Conservation (phyloP, 2,329 filamentous ascomycete species). For the Emydomyces testavorans region DNA sequence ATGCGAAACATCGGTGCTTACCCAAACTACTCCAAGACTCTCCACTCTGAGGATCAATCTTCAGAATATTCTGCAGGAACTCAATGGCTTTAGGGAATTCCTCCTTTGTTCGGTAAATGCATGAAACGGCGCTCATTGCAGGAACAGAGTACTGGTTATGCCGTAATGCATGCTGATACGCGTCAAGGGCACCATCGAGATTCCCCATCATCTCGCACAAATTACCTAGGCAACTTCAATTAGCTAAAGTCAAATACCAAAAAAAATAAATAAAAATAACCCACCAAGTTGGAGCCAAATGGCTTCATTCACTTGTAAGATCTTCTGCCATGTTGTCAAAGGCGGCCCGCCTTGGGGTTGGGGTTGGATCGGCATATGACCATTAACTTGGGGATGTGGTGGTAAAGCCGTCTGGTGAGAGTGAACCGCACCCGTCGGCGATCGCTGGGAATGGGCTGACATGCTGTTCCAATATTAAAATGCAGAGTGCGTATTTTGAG, state of each 20-base stretch:
- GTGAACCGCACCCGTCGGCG: slow-evolving; percentile 63
- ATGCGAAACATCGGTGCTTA: slow-evolving; percentile 35
- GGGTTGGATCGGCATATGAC: slow-evolving; percentile 27
- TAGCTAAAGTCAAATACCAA: slow-evolving; percentile 22
- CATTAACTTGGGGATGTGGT: slow-evolving; percentile 47
- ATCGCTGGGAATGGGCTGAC: slow-evolving; percentile 64
- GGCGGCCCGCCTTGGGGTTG: slow-evolving; percentile 40
- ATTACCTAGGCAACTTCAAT: slow-evolving; percentile 48
- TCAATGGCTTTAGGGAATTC: slow-evolving; percentile 91
- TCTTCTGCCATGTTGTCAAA: slow-evolving; percentile 58
- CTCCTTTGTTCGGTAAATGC: slow-evolving; percentile 81
- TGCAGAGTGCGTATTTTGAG: neutral
- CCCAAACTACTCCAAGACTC: slow-evolving; percentile 94
- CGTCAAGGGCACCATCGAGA: slow-evolving; percentile 74
- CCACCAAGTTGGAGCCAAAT: slow-evolving; percentile 90
- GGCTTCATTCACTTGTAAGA: slow-evolving; percentile 68
- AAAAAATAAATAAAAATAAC: slow-evolving; percentile 24
- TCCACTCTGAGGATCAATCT: slow-evolving; percentile 77
- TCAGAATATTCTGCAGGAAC: slow-evolving; percentile 80
- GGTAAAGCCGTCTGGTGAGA: slow-evolving; percentile 55
- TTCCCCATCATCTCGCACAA: slow-evolving; percentile 80
- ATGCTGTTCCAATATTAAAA: slow-evolving; percentile 36
- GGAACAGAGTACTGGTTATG: slow-evolving; percentile 80
- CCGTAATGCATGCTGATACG: slow-evolving; percentile 79
- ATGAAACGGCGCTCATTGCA: slow-evolving; percentile 88